Conservation (phyloP, 2,329 filamentous ascomycete genomes). For the Aciculosporium take region DNA sequence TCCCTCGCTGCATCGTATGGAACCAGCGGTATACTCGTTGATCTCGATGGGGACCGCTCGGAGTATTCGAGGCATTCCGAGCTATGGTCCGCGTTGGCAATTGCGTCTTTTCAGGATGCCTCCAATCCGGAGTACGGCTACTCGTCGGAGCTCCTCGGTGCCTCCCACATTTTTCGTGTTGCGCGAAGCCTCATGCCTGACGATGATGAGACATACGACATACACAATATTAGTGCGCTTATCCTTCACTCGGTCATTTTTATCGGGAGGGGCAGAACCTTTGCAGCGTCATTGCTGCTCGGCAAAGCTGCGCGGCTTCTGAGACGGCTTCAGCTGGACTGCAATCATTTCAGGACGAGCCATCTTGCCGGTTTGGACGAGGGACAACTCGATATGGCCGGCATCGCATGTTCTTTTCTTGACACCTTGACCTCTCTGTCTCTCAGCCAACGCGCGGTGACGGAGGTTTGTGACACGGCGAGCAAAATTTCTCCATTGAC, state of each 20-base stretch:
- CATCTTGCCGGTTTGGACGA: conserved; percentile 3
- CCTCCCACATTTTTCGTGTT: conserved; percentile 31
- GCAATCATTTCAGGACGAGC: not conserved
- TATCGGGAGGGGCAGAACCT: conserved; percentile 41
- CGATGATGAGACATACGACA: conserved; percentile 32
- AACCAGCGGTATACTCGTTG: conserved; percentile 16
- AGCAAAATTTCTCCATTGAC: not conserved
- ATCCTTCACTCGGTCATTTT: conserved; percentile 48
- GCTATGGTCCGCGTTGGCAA: conserved; percentile 44
- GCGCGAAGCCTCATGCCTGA: conserved; percentile 34
- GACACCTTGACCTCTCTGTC: conserved; percentile 22
- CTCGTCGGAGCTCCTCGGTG: not conserved
- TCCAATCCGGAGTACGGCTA: not conserved
- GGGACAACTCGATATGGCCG: conserved; percentile 11
- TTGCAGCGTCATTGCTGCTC: conserved; percentile 48
- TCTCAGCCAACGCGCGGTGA: not conserved
- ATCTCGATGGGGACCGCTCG: conserved; percentile 15
- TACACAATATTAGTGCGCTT: conserved; percentile 24
- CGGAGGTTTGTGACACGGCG: not conserved
- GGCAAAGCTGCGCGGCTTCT: conserved; percentile 43
- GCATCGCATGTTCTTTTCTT: conserved; percentile 46
- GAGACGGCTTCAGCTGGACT: conserved; percentile 14
- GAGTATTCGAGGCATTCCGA: conserved; percentile 33
- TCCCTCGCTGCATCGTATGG: conserved; percentile 30
- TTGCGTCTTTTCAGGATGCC: conserved; percentile 40